A percentile compares a stretch with the other conserved stretches of the same genome.
Evolutionary conservation across 2,329 filamentous ascomycete genomes (phyloP).

Genomic region (Cercospora zeae-maydis): DNA sequence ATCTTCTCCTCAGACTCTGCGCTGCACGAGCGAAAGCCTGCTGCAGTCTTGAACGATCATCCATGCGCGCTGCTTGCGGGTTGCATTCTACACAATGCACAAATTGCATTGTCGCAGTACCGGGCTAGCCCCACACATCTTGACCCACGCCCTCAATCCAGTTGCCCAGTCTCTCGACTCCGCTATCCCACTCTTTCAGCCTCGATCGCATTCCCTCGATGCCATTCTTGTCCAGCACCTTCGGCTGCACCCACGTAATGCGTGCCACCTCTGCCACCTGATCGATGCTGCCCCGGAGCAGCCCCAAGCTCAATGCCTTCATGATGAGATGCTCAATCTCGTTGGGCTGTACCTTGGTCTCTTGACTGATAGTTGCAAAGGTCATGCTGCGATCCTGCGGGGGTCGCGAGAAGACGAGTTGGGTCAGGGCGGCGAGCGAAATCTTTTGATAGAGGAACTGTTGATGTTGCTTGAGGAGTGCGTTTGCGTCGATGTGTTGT

Average conservation of each 20-base stretch:
- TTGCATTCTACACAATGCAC: not conserved
- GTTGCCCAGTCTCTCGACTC: slow-evolving; percentile 91
- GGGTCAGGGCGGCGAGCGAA: slow-evolving; percentile 89
- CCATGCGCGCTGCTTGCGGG: not conserved
- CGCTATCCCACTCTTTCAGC: slow-evolving; percentile 90
- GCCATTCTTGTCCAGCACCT: slow-evolving; percentile 92
- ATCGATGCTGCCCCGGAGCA: slow-evolving; percentile 89
- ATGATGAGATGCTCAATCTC: slow-evolving; percentile 98
- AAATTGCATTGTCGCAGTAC: not conserved
- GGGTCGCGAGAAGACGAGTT: slow-evolving; percentile 91
- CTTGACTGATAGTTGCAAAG: slow-evolving; percentile 79
- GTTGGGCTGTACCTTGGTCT: slow-evolving; percentile 85
- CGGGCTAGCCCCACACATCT: slow-evolving; percentile 81
- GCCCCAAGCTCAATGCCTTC: slow-evolving; percentile 93
- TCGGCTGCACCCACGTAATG: slow-evolving; percentile 98
- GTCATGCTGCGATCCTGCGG: slow-evolving; percentile 94
- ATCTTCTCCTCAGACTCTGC: not conserved
- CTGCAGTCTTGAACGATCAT: not conserved
- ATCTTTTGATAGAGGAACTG: slow-evolving; percentile 95
- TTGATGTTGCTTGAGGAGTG: slow-evolving; percentile 73
- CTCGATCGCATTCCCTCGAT: slow-evolving; percentile 87
- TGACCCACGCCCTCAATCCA: slow-evolving; percentile 94
- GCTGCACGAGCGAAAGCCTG: not conserved
- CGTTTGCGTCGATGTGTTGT: slow-evolving; percentile 68
- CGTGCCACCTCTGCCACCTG: slow-evolving; percentile 91